Evolutionary conservation across 2,329 filamentous ascomycete species (phyloP).

Genomic region (Stagonosporopsis rhizophila): DNA sequence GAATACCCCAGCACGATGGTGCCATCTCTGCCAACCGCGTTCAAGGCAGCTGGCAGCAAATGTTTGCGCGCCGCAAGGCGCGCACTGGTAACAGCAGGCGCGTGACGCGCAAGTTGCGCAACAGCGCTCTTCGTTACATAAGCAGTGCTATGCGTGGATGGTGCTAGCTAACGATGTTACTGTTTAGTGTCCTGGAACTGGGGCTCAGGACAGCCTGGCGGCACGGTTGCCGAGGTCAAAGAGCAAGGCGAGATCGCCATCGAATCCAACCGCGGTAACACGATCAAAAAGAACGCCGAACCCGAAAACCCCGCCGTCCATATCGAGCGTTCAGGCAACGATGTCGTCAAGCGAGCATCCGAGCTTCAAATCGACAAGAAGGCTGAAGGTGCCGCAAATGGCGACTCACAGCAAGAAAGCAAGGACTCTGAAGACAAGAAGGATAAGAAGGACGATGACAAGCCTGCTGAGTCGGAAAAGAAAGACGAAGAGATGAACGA

Average conservation of each 20-base stretch:
- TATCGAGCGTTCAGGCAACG: constrained; percentile 65
- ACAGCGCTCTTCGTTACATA: neutral
- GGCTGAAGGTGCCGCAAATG: constrained; percentile 45
- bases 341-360: constrained; percentile 69
- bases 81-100: constrained; percentile 14
- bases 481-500: constrained; percentile 49
- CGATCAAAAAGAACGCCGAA: constrained; percentile 68
- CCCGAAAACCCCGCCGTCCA: constrained; percentile 67
- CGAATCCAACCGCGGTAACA: constrained; percentile 68
- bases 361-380: constrained; percentile 65
- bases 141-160: neutral
- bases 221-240: constrained; percentile 64
- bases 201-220: constrained; percentile 62
- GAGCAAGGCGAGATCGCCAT: constrained; percentile 66
- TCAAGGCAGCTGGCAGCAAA: neutral
- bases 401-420: constrained; percentile 40
- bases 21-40: neutral
- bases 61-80: constrained; percentile 4
- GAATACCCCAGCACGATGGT: neutral
- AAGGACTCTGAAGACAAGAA: constrained; percentile 42
- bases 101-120: constrained; percentile 24
- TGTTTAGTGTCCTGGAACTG: constrained; percentile 69
- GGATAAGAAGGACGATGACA: constrained; percentile 33
- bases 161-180: constrained; percentile 1
- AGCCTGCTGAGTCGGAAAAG: constrained; percentile 41